phyloP scores from a whole-genome alignment of 2,329 filamentous ascomycete genomes.

The Herpomyces periplanetae region DNA sequence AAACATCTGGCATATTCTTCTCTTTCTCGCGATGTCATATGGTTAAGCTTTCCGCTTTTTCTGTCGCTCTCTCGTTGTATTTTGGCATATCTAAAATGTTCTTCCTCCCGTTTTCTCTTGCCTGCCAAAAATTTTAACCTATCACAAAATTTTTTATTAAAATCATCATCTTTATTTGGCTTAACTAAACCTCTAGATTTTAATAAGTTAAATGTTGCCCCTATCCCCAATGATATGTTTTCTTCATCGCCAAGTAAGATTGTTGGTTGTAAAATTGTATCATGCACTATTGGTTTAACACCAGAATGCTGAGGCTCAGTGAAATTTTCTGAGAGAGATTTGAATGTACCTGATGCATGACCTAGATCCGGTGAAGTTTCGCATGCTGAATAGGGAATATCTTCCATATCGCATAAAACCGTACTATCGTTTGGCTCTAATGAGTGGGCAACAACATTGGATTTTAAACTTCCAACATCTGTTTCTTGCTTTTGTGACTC shows the following conservation, averaged over 20 bases:
- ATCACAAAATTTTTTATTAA: slow-evolving; percentile 25
- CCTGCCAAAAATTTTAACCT: slow-evolving; percentile 41
- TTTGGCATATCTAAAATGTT: slow-evolving; percentile 39
- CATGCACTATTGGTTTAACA: too few relatives aligned
- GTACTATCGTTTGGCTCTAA: too few relatives aligned
- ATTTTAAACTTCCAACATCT: too few relatives aligned
- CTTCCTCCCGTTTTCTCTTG: slow-evolving; percentile 32
- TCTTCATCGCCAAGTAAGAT: slow-evolving; percentile 66
- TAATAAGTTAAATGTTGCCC: slow-evolving; percentile 40
- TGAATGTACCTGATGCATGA: too few relatives aligned
- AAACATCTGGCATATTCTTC: slow-evolving; percentile 62
- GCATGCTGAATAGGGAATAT: too few relatives aligned
- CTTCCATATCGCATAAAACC: too few relatives aligned
- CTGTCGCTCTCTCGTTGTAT: slow-evolving; percentile 62
- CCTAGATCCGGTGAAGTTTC: too few relatives aligned
- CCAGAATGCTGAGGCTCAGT: too few relatives aligned
- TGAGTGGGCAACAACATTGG: too few relatives aligned
- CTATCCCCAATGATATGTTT: slow-evolving; percentile 34
- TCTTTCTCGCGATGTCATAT: slow-evolving; percentile 60
- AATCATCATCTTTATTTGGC: slow-evolving; percentile 17
- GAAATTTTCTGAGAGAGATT: too few relatives aligned
- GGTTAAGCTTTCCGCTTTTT: slow-evolving; percentile 33
- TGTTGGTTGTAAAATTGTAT: too few relatives aligned
- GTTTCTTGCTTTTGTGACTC: too few relatives aligned
- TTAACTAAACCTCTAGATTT: slow-evolving; percentile 48